Base-by-base conservation (phyloP, 2,329 filamentous ascomycete genomes). In the Fusarium cicatricum region DNA sequence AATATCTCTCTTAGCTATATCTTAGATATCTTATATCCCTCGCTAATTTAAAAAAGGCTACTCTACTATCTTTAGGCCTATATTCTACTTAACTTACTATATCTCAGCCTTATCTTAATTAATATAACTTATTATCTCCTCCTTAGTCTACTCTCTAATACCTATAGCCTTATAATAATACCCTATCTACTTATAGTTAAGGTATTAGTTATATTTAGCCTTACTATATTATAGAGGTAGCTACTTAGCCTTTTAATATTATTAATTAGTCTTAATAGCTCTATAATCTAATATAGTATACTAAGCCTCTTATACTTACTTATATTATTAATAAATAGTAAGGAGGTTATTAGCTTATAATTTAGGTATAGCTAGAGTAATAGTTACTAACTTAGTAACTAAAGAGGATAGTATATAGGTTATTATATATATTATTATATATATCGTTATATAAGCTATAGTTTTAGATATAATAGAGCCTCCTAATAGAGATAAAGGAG, bases 321-420 rank as follows among this genome's bases (percentile, higher is more conserved):
- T 49, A 26, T 56, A 56, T 39, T 21, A 26, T 47, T 56, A 17
- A 11, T n/a, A 52, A 19, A 55, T 55, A 46, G 29, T 31, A 41
- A 9, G n/a, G 12, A 41, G 40, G 37, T 55, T n/a, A 46, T 45
- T 14, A 36, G 15, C 2, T 23, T 34, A 11, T 28, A 51, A 32
- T n/a, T 14, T 12, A 10, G 44, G 26, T 11, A 19, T 26, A 19
- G 26, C 21, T 37, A 19, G 7, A 32, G 37, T 28, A 29, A 28
- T 15, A 15, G 17, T 16, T 45, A 12, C 5, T 45, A 16, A 4
- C 1, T 2, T 36, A 17, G 14, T 11, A 28, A 16, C 4, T 32
- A 15, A 9, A 3, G 7, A 12, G 11, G 17, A 37, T 43, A 38
- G 2, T 1, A 43, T 14, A 26, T 12, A 16, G 14, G n/a, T 36